Evolutionary conservation across 1,284 basidiomycete genomes (phyloP).

Genomic region (Porogramme epimiltina): DNA sequence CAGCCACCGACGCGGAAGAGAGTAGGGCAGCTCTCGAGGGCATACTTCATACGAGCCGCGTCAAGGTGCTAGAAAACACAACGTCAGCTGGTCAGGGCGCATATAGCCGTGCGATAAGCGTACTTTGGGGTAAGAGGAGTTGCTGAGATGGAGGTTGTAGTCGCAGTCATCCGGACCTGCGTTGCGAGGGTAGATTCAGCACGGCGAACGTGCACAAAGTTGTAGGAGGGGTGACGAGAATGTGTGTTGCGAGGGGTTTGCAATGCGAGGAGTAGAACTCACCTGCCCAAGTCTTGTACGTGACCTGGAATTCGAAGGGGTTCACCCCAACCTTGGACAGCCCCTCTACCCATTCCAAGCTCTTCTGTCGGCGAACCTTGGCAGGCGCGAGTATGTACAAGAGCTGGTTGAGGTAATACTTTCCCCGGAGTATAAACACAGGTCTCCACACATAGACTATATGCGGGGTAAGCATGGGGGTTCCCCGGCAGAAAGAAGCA

Average conservation of each 20-base stretch:
- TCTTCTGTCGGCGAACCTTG: constrained; percentile 26
- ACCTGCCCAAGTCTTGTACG: constrained; percentile 59
- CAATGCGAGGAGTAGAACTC: constrained; percentile 24
- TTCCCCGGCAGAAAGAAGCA: constrained; percentile 14
- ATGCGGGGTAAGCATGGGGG: background rate
- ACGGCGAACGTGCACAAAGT: too few relatives aligned
- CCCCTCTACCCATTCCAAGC: constrained; percentile 40
- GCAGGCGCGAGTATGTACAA: constrained; percentile 44
- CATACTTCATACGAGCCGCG: constrained; percentile 46
- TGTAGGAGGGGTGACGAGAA: too few relatives aligned
- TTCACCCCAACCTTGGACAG: constrained; percentile 58
- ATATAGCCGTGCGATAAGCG: constrained; percentile 9
- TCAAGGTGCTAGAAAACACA: constrained; percentile 47
- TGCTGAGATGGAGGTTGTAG: constrained; percentile 72
- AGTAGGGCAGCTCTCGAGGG: constrained; percentile 57
- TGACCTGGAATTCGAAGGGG: constrained; percentile 48
- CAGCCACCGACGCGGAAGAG: constrained; percentile 67
- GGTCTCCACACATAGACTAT: constrained; percentile 65
- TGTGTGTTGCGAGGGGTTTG: background rate
- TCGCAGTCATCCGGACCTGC: constrained; percentile 71
- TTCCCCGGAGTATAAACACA: constrained; percentile 41
- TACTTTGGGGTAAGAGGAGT: constrained; percentile 77
- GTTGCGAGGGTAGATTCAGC: too few relatives aligned
- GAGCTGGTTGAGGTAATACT: constrained; percentile 38
- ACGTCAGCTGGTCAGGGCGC: too few relatives aligned